phyloP scores from a whole-genome alignment of 2,329 filamentous ascomycete species.

The Penicillium corylophilum region DNA sequence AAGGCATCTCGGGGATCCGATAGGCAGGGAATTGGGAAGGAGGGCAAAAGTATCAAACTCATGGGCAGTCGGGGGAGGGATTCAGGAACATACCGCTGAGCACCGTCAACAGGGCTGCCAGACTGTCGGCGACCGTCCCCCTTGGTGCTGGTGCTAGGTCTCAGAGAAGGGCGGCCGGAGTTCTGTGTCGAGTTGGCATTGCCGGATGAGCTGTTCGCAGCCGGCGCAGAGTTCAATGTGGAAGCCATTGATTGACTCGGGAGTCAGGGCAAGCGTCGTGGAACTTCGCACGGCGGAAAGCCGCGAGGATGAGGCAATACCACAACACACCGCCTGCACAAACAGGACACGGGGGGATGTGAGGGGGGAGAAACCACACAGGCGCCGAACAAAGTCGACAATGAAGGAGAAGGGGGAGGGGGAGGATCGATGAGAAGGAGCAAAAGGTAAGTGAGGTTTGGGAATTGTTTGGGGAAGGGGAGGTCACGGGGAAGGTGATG shows the following conservation, averaged over 20 bases:
- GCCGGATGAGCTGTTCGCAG: constrained; percentile 38
- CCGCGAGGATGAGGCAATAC: constrained; percentile 32
- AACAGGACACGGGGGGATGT: constrained; percentile 20
- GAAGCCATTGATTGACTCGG: constrained; percentile 42
- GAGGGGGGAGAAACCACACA: constrained; percentile 12
- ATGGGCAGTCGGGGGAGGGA: constrained; percentile 4
- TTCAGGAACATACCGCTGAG: constrained; percentile 51
- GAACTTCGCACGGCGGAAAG: constrained; percentile 38
- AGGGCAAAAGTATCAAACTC: constrained; percentile 1
- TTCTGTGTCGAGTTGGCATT: constrained; percentile 41
- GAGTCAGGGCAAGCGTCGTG: constrained; percentile 34
- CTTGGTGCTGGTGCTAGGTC: constrained; percentile 52
- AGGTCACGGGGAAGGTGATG: constrained; percentile 16
- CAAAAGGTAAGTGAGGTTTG: constrained; percentile 2
- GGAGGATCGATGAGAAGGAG: constrained; percentile 5
- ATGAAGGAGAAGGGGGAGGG: constrained; percentile 5
- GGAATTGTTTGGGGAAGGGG: constrained; percentile 11
- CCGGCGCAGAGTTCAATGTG: constrained; percentile 37
- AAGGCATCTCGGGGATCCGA: background rate
- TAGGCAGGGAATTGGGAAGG: background rate
- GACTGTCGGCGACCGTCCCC: constrained; percentile 57
- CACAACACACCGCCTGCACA: constrained; percentile 42
- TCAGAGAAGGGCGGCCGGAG: constrained; percentile 47
- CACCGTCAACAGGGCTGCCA: constrained; percentile 55
- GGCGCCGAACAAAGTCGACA: constrained; percentile 3